These are phyloP conservation scores for Sphaerostilbella broomeana DNA, from an alignment of 2,329 filamentous ascomycete genomes.

Conservation along the genomic window DNA sequence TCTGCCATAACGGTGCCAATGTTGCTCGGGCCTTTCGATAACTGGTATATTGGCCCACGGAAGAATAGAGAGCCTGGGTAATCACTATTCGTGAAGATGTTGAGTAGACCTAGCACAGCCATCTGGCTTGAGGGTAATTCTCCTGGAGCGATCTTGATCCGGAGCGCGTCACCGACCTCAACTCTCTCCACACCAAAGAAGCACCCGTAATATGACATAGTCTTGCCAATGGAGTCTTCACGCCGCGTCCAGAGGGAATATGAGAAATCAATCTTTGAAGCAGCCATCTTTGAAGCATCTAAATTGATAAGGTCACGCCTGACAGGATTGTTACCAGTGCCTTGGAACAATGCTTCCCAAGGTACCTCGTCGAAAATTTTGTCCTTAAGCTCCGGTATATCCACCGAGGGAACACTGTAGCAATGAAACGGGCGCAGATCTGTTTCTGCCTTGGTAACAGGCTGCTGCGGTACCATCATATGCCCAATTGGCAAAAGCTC, in stretches of 20 bases:
- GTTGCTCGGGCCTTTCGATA: conserved; percentile 23
- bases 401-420: conserved; percentile 42
- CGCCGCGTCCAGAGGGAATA: conserved; percentile 42
- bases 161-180: conserved; percentile 41
- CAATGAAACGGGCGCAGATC: conserved; percentile 46
- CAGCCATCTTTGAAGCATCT: conserved; percentile 47
- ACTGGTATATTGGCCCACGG: conserved; percentile 34
- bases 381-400: conserved; percentile 32
- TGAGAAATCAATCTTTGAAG: conserved; percentile 41
- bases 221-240: conserved; percentile 27
- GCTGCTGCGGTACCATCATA: conserved; percentile 30
- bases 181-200: conserved; percentile 47
- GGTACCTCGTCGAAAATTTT: conserved; percentile 35
- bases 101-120: conserved; percentile 32
- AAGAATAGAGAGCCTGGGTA: conserved; percentile 33
- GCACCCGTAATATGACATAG: conserved; percentile 37
- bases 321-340: conserved; percentile 27
- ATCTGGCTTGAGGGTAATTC: conserved; percentile 30
- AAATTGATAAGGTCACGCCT: conserved; percentile 37
- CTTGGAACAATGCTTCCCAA: conserved; percentile 35
- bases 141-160: conserved; percentile 35
- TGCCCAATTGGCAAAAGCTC: conserved; percentile 38
- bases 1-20: conserved; percentile 25
- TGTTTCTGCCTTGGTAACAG: conserved; percentile 32
- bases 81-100: conserved; percentile 33